Evolutionary conservation across 306 rosid species (phyloP).

Genomic region (Dicorynia guianensis): DNA sequence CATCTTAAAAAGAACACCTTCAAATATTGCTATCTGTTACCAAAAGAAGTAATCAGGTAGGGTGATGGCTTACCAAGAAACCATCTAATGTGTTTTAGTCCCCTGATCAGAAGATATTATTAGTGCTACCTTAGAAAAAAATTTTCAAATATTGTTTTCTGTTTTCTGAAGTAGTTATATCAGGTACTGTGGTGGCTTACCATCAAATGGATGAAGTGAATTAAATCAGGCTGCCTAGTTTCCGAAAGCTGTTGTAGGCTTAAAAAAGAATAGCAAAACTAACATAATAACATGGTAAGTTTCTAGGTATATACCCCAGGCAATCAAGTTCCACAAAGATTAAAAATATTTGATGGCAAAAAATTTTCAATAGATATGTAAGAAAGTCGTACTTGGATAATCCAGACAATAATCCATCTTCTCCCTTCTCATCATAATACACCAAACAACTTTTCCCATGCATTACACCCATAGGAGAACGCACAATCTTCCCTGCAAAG

Average conservation of each 20-base stretch:
- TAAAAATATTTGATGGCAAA: not conserved
- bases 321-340: slow-evolving; percentile 10
- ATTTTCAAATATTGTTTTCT: too few species aligned
- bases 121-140: too few species aligned
- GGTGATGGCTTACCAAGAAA: not conserved
- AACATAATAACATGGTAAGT: not conserved
- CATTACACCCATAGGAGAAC: slow-evolving; percentile 85
- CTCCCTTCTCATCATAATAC: slow-evolving; percentile 80
- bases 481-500: slow-evolving; percentile 79
- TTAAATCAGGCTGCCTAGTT: not conserved
- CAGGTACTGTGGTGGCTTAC: too few species aligned
- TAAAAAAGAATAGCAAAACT: not conserved
- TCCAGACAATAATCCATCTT: slow-evolving; percentile 86
- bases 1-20: not conserved
- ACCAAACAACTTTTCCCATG: slow-evolving; percentile 91
- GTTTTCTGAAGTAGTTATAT: too few species aligned
- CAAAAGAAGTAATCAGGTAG: not conserved
- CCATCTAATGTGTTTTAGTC: too few species aligned
- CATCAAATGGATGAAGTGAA: not conserved
- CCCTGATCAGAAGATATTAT: too few species aligned
- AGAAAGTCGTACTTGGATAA: slow-evolving; percentile 66
- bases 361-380: slow-evolving; percentile 1
- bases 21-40: not conserved
- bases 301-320: not conserved
- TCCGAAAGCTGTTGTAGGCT: not conserved